Base-by-base conservation (phyloP, 1,284 basidiomycete species). In the Wolfiporia cocos region DNA sequence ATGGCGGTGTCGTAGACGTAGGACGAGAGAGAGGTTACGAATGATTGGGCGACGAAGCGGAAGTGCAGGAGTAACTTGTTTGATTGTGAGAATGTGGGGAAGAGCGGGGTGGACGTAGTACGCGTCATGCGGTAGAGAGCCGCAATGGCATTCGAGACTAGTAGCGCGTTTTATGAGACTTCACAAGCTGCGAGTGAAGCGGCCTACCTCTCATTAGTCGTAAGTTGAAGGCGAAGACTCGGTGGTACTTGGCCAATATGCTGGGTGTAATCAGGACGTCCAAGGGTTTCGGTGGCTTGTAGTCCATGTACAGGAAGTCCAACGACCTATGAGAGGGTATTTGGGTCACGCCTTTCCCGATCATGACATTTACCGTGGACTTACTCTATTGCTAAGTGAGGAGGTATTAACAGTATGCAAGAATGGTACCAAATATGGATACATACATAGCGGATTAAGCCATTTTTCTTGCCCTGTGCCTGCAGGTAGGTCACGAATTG, bases 271-370 rank as follows among this genome's bases (percentile, higher is more conserved):
- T 81, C 6, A 93, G 58, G 7, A 81, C 69, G 35, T 80, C 74
- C 29, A 93, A 65, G 0, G 87, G 76, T 18, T 71, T 68, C 1
- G 89, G 87, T 11, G 88, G 81, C 49, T 83, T 84, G 62, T 93
- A 94, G 47, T 89, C 80, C 66, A 93, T 79, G 56, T 88, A 89
- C 14, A 94, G 63, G 53, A 92, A 94, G 61, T 93, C 91, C 30
- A 93, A 63, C 6, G 91, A 88, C 61, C 86, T 86, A 44, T 14
- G 40, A 49, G 23, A n/a, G n/a, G n/a, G n/a, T n/a, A n/a, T n/a
- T n/a, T n/a, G n/a, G n/a, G n/a, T n/a, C n/a, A n/a, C n/a, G n/a
- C n/a, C n/a, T n/a, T n/a, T n/a, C n/a, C n/a, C n/a, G n/a, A n/a
- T n/a, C n/a, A n/a, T n/a, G n/a, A n/a, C n/a, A n/a, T n/a, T n/a